A percentile compares a stretch with the other conserved stretches of the same genome.
phyloP scores from a whole-genome alignment of 306 rosid species.

The Geum urbanum region DNA sequence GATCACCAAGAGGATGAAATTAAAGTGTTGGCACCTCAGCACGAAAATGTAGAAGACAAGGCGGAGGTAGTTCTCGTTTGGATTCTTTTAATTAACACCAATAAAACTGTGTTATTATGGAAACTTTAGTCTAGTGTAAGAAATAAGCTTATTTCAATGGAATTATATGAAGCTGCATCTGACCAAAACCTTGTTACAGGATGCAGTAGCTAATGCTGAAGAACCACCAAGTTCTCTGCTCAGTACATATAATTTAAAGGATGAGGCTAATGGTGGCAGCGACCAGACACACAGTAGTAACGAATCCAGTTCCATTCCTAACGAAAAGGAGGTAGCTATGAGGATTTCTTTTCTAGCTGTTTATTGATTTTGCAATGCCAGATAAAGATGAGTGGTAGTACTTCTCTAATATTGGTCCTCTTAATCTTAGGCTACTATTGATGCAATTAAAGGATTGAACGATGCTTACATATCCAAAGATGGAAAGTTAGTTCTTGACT shows the following conservation, averaged over 20 bases:
- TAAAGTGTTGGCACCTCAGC: constrained; percentile 34
- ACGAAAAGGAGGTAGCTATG: constrained; percentile 56
- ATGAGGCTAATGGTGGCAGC: constrained; percentile 34
- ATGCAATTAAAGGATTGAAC: constrained; percentile 48
- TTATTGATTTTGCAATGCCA: constrained; percentile 9
- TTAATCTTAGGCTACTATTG: constrained; percentile 43
- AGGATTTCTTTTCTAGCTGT: constrained; percentile 7
- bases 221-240: constrained; percentile 55
- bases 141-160: constrained; percentile 5
- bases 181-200: constrained; percentile 44
- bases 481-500: constrained; percentile 78
- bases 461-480: constrained; percentile 69
- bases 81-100: background rate
- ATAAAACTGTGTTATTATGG: background rate
- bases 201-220: constrained; percentile 30
- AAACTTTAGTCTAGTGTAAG: background rate
- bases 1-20: constrained; percentile 37
- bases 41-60: constrained; percentile 32
- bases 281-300: constrained; percentile 21
- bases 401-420: constrained; percentile 23
- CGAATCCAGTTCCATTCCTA: constrained; percentile 31
- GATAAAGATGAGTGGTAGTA: constrained; percentile 9
- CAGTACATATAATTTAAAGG: constrained; percentile 55
- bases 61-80: constrained; percentile 49
- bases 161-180: constrained; percentile 25